phyloP scores from a whole-genome alignment of 257 asterid species.

The Leptodermis oblonga region DNA sequence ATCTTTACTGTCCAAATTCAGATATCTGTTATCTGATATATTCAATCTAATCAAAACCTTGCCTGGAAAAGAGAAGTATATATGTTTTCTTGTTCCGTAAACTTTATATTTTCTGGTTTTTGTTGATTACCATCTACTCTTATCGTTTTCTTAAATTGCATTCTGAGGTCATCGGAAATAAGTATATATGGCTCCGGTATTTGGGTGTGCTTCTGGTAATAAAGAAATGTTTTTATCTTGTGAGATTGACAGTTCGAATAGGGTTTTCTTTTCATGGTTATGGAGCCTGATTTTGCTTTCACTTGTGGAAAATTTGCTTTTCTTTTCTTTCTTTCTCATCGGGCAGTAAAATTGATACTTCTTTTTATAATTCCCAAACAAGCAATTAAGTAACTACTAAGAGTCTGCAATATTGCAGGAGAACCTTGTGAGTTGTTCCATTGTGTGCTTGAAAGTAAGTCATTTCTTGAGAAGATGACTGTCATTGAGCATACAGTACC shows the following conservation, averaged over 20 bases:
- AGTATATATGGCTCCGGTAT: neutral
- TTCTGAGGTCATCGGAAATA: neutral
- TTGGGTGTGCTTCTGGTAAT: neutral
- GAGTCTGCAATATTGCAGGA: constrained; percentile 45
- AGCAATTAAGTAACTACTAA: neutral
- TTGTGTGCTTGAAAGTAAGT: constrained; percentile 97
- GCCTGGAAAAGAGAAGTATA: neutral
- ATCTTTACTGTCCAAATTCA: neutral
- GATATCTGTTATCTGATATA: neutral
- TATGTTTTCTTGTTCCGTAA: neutral
- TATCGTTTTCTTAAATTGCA: neutral
- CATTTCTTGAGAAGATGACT: constrained; percentile 96
- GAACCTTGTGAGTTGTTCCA: constrained; percentile 91
- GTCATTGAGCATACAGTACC: constrained; percentile 90
- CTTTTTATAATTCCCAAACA: neutral
- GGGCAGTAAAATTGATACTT: neutral
- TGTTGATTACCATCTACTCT: neutral
- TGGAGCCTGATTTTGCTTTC: neutral
- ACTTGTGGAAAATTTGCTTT: neutral
- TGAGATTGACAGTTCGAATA: neutral
- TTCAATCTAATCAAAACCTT: neutral
- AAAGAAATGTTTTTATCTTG: neutral
- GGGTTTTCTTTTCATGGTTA: neutral
- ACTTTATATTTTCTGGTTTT: neutral
- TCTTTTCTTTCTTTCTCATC: neutral